Evolutionary conservation across 371 early-diverging fungal species (phyloP), one percentile per base, ranked within the genome.

Genomic region (Rhizopus delemar): DNA sequence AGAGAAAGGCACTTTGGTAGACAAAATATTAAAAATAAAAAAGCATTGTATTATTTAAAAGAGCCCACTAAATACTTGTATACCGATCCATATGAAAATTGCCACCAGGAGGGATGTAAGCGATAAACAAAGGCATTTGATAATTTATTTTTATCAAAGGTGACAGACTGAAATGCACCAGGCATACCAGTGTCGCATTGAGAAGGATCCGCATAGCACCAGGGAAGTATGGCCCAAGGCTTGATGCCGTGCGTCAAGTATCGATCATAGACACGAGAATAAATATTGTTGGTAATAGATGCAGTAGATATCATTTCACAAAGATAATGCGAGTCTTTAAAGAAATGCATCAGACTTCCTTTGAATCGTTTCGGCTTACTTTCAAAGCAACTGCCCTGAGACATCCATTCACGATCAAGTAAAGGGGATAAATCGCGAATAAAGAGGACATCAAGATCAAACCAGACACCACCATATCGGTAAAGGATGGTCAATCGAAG

Each of bases 161-260:
- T 43, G 43, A 43, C 5, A 43, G 43, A 15, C 43, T 11, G 11
- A 43, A 13, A 43, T n/a, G 13, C 12, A n/a, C 43, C 15, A 15
- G 43, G 15, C 6, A n/a, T 6, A 5, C 43, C 43, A 13, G 43
- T 43, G n/a, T 52, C 46, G 28, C 73, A 73, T 28, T 57, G 52
- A 3, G 78, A 76, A 0, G 81, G 75, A 45, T 78, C 77, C 5
- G 71, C 71, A 51, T 69, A 76, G 53, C 81, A 81, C 81, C 81
- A 81, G 12, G 81, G 81, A n/a, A 81, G 22, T 2, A 73, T 46
- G 3, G 70, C 57, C 73, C 78, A 81, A 5, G 77, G 70, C 51
- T 63, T 49, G n/a, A 65, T 50, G 6, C 62, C 59, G 50, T 73
- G 59, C 15, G 65, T 59, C 11, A 81, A 36, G 8, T 77, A 49